These are phyloP conservation scores for Moelleriella libera DNA, from an alignment of 2,329 filamentous ascomycete genomes.

Conservation along the genomic window DNA sequence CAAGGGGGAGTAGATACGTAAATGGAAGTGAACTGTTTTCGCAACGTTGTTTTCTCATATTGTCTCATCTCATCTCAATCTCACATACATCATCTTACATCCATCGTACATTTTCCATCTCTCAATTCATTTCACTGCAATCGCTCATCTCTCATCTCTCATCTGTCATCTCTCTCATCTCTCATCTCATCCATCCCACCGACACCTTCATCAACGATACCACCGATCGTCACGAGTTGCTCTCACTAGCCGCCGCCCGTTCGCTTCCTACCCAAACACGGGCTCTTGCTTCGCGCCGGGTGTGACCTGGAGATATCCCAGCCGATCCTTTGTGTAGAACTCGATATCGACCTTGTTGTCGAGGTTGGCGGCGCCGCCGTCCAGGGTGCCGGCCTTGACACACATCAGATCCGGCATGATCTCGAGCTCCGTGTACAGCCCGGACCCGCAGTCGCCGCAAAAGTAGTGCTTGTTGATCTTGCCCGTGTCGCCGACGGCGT, in stretches of 20 bases:
- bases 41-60: too few species aligned
- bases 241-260: too few species aligned
- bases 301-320: slow-evolving; percentile 24
- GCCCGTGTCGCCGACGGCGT: slow-evolving; percentile 30
- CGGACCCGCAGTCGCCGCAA: slow-evolving; percentile 35
- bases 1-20: slow-evolving; percentile 1
- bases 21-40: not conserved
- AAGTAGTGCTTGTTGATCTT: slow-evolving; percentile 43
- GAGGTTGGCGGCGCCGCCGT: slow-evolving; percentile 29
- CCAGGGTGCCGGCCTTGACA: slow-evolving; percentile 36
- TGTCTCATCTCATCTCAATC: too few species aligned
- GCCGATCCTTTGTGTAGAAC: slow-evolving; percentile 36
- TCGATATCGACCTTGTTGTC: slow-evolving; percentile 30
- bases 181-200: not conserved
- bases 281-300: slow-evolving; percentile 14
- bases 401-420: slow-evolving; percentile 34
- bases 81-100: too few species aligned
- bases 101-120: not conserved
- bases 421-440: slow-evolving; percentile 36
- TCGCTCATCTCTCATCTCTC: not conserved
- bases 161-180: not conserved
- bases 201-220: not conserved
- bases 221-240: too few species aligned
- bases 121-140: not conserved
- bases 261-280: slow-evolving; percentile 1